phyloP scores from a whole-genome alignment of 2,329 filamentous ascomycete genomes.

The Xylaria multiplex region DNA sequence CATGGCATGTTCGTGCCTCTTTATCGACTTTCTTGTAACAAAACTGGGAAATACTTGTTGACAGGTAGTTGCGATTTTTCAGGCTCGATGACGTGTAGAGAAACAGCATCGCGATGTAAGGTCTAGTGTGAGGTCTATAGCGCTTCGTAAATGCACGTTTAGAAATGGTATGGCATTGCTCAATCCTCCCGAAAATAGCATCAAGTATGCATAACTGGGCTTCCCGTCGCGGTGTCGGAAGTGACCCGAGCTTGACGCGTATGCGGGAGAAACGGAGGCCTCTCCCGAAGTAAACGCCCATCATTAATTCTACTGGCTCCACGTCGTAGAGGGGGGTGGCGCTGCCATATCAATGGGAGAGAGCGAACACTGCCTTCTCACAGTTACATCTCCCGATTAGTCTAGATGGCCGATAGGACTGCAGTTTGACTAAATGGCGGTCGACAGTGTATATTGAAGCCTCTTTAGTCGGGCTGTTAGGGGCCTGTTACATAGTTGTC shows the following conservation, averaged over 20 bases:
- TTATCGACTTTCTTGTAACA: too few species aligned
- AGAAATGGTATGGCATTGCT: neutral
- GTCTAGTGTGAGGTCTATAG: too few species aligned
- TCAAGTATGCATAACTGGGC: neutral
- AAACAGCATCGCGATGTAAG: neutral
- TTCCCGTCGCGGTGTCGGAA: neutral
- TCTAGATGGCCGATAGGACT: slow-evolving; percentile 1
- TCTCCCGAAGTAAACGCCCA: slow-evolving; percentile 8
- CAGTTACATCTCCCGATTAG: slow-evolving; percentile 7
- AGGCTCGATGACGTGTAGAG: neutral
- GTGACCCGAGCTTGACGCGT: neutral
- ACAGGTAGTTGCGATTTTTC: neutral
- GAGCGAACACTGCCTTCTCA: slow-evolving; percentile 24
- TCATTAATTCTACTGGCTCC: slow-evolving; percentile 20
- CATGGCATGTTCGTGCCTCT: too few species aligned
- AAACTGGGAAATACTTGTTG: neutral
- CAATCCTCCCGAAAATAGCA: neutral
- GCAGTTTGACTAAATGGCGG: slow-evolving; percentile 1
- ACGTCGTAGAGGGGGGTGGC: slow-evolving; percentile 22
- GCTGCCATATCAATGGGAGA: slow-evolving; percentile 6
- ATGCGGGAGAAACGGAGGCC: slow-evolving; percentile 19
- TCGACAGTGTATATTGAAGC: neutral
- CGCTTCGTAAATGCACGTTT: neutral
- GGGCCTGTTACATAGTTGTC: neutral
- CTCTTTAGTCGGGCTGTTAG: neutral